Evolutionary conservation across 2,329 filamentous ascomycete species (phyloP), one percentile per base, ranked within the genome.

Genomic region (Claviceps paspali): DNA sequence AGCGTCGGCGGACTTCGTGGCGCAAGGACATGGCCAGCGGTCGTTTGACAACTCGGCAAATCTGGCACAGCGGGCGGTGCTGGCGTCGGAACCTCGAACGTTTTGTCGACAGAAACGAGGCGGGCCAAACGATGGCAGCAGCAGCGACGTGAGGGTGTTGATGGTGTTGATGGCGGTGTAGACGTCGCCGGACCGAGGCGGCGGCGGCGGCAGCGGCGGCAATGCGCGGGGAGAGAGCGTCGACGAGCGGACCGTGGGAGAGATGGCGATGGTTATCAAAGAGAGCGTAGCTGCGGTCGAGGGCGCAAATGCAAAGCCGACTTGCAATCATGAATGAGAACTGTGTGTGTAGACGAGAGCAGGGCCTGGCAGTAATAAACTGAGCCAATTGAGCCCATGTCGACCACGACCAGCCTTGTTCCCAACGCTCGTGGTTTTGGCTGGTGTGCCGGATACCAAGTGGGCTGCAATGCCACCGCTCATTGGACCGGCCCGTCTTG

Each of bases 251-350:
- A 38, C 48, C 43, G 44, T 52, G 57, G 41, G 56, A 58, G 45
- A 64, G 50, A 44, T 59, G 59, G 45, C 55, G 55, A 41, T 60
- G 55, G 45, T 67, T 60, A 57, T 65, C 50, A 50, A 67, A 55
- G 53, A 59, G 49, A 54, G 55, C 57, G 47, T 62, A 61, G 50
- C 56, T 63, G 49, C 62, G 59, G 53, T 64, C 61, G 47, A 59
- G 52, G 50, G 61, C 59, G 52, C 65, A 69, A 45, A 66, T 55
- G 52, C 59, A 56, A 41, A 68, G 50, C 43, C 67, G 58, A 50
- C 60, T 61, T 49, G 54, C 57, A 49, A 60, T 65, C 67, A 70
- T 70, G 62, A 50, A 52, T 46, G 44, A 50, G 37, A 35, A 38
- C 30, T 38, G 39, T 34, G 33, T 41, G 40, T 41, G 33, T 47